Conservation (phyloP, 2,329 filamentous ascomycete species). For the Nothophoma quercina region DNA sequence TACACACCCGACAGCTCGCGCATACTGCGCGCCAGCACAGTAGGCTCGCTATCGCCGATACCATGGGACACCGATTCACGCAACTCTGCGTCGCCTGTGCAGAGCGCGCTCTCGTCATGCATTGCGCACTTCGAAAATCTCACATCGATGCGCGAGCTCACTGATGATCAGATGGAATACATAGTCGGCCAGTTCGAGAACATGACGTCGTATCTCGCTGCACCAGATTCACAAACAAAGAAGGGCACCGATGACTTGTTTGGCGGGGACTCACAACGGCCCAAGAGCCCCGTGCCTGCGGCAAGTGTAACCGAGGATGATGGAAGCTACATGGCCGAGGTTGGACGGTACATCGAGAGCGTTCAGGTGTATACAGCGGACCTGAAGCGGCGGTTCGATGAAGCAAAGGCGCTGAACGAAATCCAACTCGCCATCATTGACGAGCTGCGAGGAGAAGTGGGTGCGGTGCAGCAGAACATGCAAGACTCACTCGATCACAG, state of each 20-base stretch:
- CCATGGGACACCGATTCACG: constrained; percentile 36
- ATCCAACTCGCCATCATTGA: constrained; percentile 44
- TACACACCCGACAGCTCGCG: constrained; percentile 44
- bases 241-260: constrained; percentile 32
- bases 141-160: constrained; percentile 39
- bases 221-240: constrained; percentile 33
- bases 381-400: constrained; percentile 41
- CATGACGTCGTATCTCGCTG: constrained; percentile 40
- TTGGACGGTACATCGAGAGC: constrained; percentile 36
- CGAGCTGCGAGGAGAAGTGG: constrained; percentile 37
- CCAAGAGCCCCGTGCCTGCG: constrained; percentile 1
- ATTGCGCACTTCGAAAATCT: constrained; percentile 42
- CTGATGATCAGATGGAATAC: constrained; percentile 46
- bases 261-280: constrained; percentile 15
- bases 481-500: constrained; percentile 10
- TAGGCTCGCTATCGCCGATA: constrained; percentile 28
- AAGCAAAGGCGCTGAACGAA: constrained; percentile 42
- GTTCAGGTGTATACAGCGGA: constrained; percentile 38
- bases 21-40: constrained; percentile 25
- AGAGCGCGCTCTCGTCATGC: constrained; percentile 42
- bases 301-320: constrained; percentile 11
- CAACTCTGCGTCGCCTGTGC: constrained; percentile 35
- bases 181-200: constrained; percentile 44
- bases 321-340: constrained; percentile 34
- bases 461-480: constrained; percentile 24